Conservation (phyloP, 306 rosid species). For the Prunus padus region DNA sequence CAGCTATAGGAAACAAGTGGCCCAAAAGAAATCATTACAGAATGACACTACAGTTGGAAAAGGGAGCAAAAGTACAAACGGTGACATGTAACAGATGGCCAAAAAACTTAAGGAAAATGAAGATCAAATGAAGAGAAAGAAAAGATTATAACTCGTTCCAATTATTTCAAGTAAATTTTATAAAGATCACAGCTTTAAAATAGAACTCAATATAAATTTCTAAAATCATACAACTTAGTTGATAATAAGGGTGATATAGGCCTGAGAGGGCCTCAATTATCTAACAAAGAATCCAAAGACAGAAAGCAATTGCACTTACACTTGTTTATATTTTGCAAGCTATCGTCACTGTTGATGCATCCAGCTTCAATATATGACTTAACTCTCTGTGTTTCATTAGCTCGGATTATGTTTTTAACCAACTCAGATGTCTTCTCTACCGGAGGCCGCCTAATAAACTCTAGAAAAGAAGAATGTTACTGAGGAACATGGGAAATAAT, state of each 20-base stretch:
- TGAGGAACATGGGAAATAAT: conserved; percentile 4
- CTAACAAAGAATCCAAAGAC: background rate
- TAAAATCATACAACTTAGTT: background rate
- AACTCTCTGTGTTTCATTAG: conserved; percentile 55
- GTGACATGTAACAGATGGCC: background rate
- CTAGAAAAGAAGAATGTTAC: conserved; percentile 30
- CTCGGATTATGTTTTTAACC: conserved; percentile 45
- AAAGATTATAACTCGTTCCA: background rate
- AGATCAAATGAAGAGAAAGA: background rate
- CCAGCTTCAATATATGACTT: conserved; percentile 60
- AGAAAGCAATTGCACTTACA: conserved; percentile 30
- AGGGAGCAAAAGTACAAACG: background rate
- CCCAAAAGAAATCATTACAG: background rate
- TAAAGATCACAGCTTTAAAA: background rate
- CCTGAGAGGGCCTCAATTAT: background rate
- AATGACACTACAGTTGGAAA: background rate
- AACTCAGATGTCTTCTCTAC: conserved; percentile 52
- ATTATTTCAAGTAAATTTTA: background rate
- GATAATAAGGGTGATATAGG: background rate
- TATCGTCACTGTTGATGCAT: conserved; percentile 52
- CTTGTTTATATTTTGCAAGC: conserved; percentile 41
- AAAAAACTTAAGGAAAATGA: background rate
- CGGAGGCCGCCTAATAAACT: conserved; percentile 59
- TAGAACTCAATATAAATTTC: background rate
- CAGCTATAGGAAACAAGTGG: background rate